Base-by-base conservation (phyloP, 2,329 filamentous ascomycete genomes). In the Neonectria coccinea region DNA sequence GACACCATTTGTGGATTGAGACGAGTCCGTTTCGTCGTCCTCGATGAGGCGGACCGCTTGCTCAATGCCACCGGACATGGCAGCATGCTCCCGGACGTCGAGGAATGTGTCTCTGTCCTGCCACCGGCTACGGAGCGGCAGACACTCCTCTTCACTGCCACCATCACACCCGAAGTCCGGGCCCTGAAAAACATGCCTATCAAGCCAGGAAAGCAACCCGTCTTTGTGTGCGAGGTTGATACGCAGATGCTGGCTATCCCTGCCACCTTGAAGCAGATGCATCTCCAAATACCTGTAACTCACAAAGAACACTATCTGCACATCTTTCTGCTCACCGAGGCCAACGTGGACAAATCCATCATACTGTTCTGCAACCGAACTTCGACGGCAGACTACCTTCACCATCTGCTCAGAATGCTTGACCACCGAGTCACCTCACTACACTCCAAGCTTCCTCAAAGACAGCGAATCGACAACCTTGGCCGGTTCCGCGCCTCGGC, bases 301-400 rank as follows among this genome's bases (percentile, higher is more conserved):
- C 94, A 97, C 80, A 93, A 95, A 72, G 95, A 98, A 79, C 93
- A 96, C 77, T 99, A 97, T 79, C 86, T 99, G 12, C 96, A 99
- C 78, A 88, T 93, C 56, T 90, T 99, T 41, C 88, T 99, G 14
- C 86, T 89, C 22, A 98, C 95, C 0, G 89, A 91, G 31, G 83
- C 79, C 67, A 97, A 97, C 78, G 77, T 86, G 39, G 83, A 88
- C 44, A 95, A 92, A 80, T 91, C 91, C 1, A 86, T 91, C 74
- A 97, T 99, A 74, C 90, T 99, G 66, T 99, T 99, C 83, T 94
- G 92, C 84, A 99, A 99, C 81, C 89, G 93, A 53, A 97, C 94
- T 1, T 86, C 89, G 57, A 97, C 95, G 0, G 95, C 96, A 10
- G 92, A 95, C 70, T 89, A 96, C 64, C 86, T 99, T 5, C 94